Conservation (phyloP, 345 rosid species). For the Ailanthus altissimus region DNA sequence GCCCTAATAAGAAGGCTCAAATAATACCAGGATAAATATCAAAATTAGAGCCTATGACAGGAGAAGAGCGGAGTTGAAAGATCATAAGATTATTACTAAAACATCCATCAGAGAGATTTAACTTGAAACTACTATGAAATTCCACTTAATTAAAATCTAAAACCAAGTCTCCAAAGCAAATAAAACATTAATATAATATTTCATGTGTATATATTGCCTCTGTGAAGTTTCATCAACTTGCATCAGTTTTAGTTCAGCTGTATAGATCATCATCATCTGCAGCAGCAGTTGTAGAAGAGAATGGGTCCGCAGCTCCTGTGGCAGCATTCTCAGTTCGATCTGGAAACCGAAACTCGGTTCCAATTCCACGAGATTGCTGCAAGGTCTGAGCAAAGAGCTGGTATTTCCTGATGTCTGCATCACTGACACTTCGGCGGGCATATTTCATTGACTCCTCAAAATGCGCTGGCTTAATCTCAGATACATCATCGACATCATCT, state of each 20-base stretch:
- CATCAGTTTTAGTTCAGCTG: slow-evolving; percentile 16
- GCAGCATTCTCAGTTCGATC: slow-evolving; percentile 21
- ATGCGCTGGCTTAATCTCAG: slow-evolving; percentile 34
- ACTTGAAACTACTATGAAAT: no score
- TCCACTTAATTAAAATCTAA: no score
- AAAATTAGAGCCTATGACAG: no score
- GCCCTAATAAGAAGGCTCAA: no score
- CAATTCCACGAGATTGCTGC: slow-evolving; percentile 40
- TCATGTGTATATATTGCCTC: no score
- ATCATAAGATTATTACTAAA: no score
- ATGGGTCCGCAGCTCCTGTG: slow-evolving; percentile 23
- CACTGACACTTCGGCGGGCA: slow-evolving; percentile 38
- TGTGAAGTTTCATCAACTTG: not conserved
- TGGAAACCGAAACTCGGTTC: slow-evolving; percentile 31
- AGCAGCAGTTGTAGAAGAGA: slow-evolving; percentile 16
- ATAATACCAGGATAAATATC: no score
- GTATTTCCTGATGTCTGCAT: slow-evolving; percentile 36
- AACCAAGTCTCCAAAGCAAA: no score
- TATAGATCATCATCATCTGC: slow-evolving; percentile 38
- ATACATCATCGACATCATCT: slow-evolving; percentile 33
- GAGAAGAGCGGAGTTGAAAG: no score
- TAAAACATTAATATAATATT: no score
- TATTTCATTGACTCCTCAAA: slow-evolving; percentile 42
- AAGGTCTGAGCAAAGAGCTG: slow-evolving; percentile 37
- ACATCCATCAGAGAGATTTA: no score